Percentiles rank a stretch among this genome's conserved stretches.
Evolutionary conservation across 352 stramenopile species (phyloP).

Genomic region (Globisporangium nunn): DNA sequence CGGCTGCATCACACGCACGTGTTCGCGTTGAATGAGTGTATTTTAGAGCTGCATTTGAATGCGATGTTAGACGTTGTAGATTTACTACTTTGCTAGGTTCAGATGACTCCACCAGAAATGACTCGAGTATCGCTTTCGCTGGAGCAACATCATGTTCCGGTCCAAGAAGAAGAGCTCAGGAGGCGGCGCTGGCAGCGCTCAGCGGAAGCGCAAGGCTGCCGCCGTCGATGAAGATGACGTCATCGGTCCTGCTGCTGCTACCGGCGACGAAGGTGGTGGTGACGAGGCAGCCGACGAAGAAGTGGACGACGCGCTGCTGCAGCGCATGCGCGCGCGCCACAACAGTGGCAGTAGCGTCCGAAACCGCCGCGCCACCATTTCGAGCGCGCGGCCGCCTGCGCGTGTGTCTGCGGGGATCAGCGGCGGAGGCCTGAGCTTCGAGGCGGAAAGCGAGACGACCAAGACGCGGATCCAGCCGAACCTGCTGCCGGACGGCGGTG

Average conservation of each 20-base stretch:
- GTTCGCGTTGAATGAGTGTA: no score
- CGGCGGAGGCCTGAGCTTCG: background rate
- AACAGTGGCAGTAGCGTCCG: background rate
- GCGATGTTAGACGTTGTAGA: no score
- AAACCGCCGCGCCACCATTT: no score
- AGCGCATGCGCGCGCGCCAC: conserved; percentile 24
- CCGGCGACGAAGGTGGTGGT: background rate
- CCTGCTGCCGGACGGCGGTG: conserved; percentile 15
- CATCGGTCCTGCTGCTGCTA: background rate
- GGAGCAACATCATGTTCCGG: conserved; percentile 25
- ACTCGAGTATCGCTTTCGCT: no score
- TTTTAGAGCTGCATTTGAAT: no score
- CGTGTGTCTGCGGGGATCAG: background rate
- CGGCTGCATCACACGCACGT: no score
- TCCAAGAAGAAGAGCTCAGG: conserved; percentile 22
- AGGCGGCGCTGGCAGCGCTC: background rate
- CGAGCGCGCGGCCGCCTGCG: background rate
- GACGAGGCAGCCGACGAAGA: background rate
- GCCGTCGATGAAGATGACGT: background rate
- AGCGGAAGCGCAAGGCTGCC: conserved; percentile 27
- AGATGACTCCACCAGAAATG: no score
- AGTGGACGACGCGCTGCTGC: conserved; percentile 14
- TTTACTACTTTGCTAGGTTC: no score
- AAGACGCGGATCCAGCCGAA: conserved; percentile 49
- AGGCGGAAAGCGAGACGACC: background rate